These are phyloP conservation scores for Jatropha multifida DNA, from an alignment of 441 rosid genomes.

Conservation along the genomic window DNA sequence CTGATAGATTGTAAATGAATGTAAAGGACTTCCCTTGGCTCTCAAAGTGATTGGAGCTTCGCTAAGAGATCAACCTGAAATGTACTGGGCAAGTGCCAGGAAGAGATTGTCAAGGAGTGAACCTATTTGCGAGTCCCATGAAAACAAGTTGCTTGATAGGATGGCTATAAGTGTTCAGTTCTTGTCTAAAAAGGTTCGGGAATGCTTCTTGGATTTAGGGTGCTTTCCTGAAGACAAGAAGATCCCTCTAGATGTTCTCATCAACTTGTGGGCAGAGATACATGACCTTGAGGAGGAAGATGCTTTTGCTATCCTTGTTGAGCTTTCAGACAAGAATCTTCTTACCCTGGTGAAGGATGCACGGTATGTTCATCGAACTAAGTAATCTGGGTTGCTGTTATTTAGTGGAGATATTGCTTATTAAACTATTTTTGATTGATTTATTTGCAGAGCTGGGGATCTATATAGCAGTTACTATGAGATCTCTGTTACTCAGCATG, in stretches of 20 bases:
- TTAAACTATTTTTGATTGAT: conserved; percentile 15
- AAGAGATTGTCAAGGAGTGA: conserved; percentile 61
- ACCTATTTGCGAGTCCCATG: conserved; percentile 65
- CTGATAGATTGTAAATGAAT: conserved; percentile 62
- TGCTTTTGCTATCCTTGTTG: conserved; percentile 66
- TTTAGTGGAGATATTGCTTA: background rate
- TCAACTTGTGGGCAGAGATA: conserved; percentile 74
- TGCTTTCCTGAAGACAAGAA: conserved; percentile 84
- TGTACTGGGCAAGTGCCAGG: conserved; percentile 63
- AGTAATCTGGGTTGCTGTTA: background rate
- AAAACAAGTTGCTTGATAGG: conserved; percentile 52
- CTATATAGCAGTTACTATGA: conserved; percentile 63
- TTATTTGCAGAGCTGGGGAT: conserved; percentile 58
- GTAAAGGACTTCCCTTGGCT: conserved; percentile 87
- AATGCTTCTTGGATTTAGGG: conserved; percentile 87
- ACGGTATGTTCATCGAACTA: conserved; percentile 36
- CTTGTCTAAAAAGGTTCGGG: conserved; percentile 52
- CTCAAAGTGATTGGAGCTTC: conserved; percentile 86
- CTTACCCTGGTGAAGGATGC: conserved; percentile 74
- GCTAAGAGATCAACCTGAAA: conserved; percentile 51
- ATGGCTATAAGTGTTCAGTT: conserved; percentile 60
- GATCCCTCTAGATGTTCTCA: conserved; percentile 75
- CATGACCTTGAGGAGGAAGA: conserved; percentile 51
- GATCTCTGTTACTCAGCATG: conserved; percentile 70
- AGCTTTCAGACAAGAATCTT: conserved; percentile 72